Base-by-base conservation (phyloP, 306 rosid genomes). In the Lathyrus sativus region DNA sequence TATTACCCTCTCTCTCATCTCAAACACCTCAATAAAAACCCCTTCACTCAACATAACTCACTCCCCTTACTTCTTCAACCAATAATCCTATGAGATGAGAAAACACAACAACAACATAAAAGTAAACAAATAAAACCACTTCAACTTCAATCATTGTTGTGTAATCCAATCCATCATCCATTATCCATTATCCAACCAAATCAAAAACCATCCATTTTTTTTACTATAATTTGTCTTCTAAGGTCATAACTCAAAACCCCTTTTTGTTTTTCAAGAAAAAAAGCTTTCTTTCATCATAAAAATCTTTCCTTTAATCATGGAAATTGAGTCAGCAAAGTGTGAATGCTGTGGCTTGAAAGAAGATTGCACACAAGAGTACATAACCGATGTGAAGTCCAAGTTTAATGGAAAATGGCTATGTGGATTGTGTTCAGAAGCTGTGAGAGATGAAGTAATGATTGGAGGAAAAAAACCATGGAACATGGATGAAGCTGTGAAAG, bases 351-450 rank as follows among this genome's bases (percentile, higher is more conserved):
- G 96, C 0, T 74, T 90, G 63, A 88, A 87, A 86, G 99, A 95
- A 73, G 99, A 95, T 38, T 95, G 99, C 82, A 95, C 99, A 1
- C 91, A 88, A 73, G 91, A 82, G 37, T 90, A 95, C 26, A 95
- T 90, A 58, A 73, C 65, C 4, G 79, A 85, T 42, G 92, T 95
- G 22, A 88, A 88, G 78, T 78, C 85, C 7, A 90, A 88, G 29
- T 95, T 95, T 39, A 86, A 87, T 33, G 96, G 90, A 2, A 95
- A 88, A 88, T 95, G 99, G 99, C 79, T 95, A 1, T 95, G 99
- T 83, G 99, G 99, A 70, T 74, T 95, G 68, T 95, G 99, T 78
- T 90, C 99, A 49, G 99, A 95, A 83, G 99, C 99, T 18, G 99
- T 95, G 0, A 85, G 95, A 66, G 97, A 95, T 62, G 99, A 95